A percentile compares a stretch with the other conserved stretches of the same genome.
Evolutionary conservation across 1,139 yeast species (phyloP).

Genomic region (Meyerozyma guilliermondii): DNA sequence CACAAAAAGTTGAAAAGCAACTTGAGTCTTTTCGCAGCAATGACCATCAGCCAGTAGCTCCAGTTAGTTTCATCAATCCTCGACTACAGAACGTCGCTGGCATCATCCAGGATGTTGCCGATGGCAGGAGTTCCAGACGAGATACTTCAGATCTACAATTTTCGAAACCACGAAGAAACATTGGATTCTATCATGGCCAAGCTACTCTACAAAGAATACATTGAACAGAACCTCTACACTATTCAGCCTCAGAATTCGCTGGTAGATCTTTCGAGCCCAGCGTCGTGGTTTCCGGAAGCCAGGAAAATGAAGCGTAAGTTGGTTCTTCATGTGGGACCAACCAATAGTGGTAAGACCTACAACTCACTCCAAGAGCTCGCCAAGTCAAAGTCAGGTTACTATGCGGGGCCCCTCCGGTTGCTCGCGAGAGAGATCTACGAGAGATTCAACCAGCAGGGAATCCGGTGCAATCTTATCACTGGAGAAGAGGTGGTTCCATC

Average conservation of each 20-base stretch:
- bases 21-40: conserved; percentile 3
- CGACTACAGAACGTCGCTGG: conserved; percentile 16
- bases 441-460: conserved; percentile 59
- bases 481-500: conserved; percentile 89
- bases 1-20: conserved; percentile 3
- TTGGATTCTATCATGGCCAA: conserved; percentile 18
- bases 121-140: conserved; percentile 17
- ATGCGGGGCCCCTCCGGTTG: conserved; percentile 90
- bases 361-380: conserved; percentile 69
- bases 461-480: conserved; percentile 78
- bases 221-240: conserved; percentile 7
- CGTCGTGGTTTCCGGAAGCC: conserved; percentile 87
- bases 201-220: conserved; percentile 19
- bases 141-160: conserved; percentile 14
- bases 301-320: conserved; percentile 74
- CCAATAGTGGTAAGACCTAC: conserved; percentile 95
- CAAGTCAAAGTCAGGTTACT: conserved; percentile 73
- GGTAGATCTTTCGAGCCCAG: conserved; percentile 63
- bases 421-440: conserved; percentile 90
- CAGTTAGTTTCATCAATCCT: conserved; percentile 29
- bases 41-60: not conserved
- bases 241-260: not conserved
- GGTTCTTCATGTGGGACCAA: conserved; percentile 93
- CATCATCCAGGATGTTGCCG: conserved; percentile 16
- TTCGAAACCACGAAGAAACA: conserved; percentile 16